Evolutionary conservation across 2,329 filamentous ascomycete species (phyloP), one percentile per base, ranked within the genome.

Genomic region (Ceratocystis eucalypticola): DNA sequence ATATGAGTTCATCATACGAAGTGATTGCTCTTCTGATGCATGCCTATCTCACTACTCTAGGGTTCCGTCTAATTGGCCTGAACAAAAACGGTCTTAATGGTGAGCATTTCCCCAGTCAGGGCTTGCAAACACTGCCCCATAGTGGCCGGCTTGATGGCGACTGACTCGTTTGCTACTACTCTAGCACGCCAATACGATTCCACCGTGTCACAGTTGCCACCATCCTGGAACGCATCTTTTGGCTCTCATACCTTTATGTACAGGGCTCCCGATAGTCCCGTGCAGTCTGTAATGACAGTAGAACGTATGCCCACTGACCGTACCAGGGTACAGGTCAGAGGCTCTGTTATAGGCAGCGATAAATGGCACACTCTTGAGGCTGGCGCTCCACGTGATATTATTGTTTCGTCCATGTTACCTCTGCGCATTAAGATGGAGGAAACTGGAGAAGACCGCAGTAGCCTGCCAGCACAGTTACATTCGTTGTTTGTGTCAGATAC

Each of bases 11-110:
- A 67, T 83, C 88, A 0, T 90, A 88, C 74, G 92, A 97, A 77
- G 90, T 88, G 61, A 79, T 96, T 68, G 91, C 90, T 17, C 82
- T 97, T 28, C 87, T 95, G 69, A 80, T 87, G 22, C 93, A 99
- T 75, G 88, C 90, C 2, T 91, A 87, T 72, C 89, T 97, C 85
- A 74, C 84, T 28, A 86, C 87, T 7, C 84, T 93, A 1, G 89
- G 86, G 69, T 97, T 96, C 74, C 82, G 87, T 65, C 80, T 97
- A 2, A 76, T 91, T 20, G 92, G 92, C 1, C 86, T 96, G n/a
- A 83, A 87, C 61, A 91, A 97, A 75, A 90, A 93, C 65, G 84
- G 91, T 73, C 83, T 80, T 61, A 84, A 89, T 70, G 82, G 89
- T 90, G 76, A 12, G 66, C 5, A 10, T 17, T 30, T 8, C 45